Conservation (phyloP, 2,329 filamentous ascomycete genomes). For the Colletotrichum sp. region DNA sequence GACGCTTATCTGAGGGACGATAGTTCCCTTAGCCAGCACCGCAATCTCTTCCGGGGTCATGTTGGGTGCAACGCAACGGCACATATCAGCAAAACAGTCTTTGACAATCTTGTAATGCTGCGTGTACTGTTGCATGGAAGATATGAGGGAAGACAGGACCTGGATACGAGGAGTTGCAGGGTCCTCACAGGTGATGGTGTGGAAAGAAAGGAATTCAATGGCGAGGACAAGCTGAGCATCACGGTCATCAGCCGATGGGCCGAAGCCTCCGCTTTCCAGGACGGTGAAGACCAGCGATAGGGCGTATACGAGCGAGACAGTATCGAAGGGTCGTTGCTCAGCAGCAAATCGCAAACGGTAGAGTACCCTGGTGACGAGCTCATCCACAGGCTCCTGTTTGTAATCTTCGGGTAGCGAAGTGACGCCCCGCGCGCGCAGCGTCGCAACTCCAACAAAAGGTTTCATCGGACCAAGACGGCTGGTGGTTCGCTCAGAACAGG, state of each 20-base stretch:
- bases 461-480: slow-evolving; percentile 76
- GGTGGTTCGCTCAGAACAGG: slow-evolving; percentile 78
- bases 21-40: slow-evolving; percentile 77
- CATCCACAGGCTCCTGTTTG: slow-evolving; percentile 80
- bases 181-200: slow-evolving; percentile 81
- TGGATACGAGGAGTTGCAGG: slow-evolving; percentile 76
- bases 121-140: slow-evolving; percentile 84
- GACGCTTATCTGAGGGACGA: slow-evolving; percentile 80
- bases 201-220: slow-evolving; percentile 86
- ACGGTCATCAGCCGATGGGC: slow-evolving; percentile 73
- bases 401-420: slow-evolving; percentile 74
- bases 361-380: slow-evolving; percentile 84
- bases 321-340: slow-evolving; percentile 93
- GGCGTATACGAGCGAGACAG: slow-evolving; percentile 85
- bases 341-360: slow-evolving; percentile 90
- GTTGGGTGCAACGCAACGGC: slow-evolving; percentile 82
- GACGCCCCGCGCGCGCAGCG: slow-evolving; percentile 78
- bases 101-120: slow-evolving; percentile 96
- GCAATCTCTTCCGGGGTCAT: slow-evolving; percentile 75
- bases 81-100: slow-evolving; percentile 87
- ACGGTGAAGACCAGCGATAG: slow-evolving; percentile 82
- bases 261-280: slow-evolving; percentile 79
- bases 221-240: slow-evolving; percentile 91
- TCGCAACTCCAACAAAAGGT: slow-evolving; percentile 86
- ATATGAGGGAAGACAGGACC: slow-evolving; percentile 73